These are phyloP conservation scores for Rhizoctonia solani DNA, from an alignment of 1,284 basidiomycete genomes.

Conservation along the genomic window DNA sequence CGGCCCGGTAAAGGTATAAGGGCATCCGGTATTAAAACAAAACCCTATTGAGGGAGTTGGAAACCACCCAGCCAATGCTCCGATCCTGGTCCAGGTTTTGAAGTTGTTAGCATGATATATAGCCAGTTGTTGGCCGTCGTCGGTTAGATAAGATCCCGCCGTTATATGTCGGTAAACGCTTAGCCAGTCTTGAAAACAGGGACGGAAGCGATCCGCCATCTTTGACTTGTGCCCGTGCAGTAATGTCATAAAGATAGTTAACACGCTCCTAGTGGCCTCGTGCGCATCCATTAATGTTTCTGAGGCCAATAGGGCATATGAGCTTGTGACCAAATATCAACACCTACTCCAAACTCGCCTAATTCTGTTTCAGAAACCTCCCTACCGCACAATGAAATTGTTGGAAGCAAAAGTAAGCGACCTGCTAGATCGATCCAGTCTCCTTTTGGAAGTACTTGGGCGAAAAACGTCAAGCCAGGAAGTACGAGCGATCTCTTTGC, in stretches of 20 bases:
- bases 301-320: neutral
- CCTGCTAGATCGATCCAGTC: conserved; percentile 5
- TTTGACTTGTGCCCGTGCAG: neutral
- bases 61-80: no score
- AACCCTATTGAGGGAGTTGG: no score
- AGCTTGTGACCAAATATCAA: neutral
- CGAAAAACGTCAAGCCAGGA: neutral
- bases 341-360: neutral
- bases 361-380: neutral
- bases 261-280: neutral
- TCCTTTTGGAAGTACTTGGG: neutral
- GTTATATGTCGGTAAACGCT: neutral
- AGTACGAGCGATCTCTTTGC: neutral
- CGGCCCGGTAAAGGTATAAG: neutral
- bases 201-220: neutral
- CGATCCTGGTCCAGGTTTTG: neutral
- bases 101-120: neutral
- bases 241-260: neutral
- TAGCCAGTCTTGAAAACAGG: neutral
- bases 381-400: neutral
- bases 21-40: neutral
- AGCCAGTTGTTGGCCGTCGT: neutral
- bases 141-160: neutral
- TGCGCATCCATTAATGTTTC: neutral
- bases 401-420: neutral